phyloP scores from a whole-genome alignment of 805 yeast species.

The Kodamaea leandrae region DNA sequence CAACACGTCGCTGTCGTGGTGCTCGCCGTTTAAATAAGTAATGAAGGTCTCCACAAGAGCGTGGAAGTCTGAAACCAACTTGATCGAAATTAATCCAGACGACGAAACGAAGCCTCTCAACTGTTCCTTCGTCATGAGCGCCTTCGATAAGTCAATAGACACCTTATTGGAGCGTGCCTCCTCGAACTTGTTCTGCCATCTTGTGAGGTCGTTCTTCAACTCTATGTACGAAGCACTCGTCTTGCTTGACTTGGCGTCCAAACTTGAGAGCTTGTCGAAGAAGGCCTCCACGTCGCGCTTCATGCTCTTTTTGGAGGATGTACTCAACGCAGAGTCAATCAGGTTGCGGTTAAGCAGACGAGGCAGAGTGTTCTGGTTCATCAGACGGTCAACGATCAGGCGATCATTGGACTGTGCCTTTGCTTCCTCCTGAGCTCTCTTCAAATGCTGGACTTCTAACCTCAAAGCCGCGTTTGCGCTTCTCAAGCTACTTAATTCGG shows the following conservation, averaged over 20 bases:
- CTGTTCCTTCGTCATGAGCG: conserved; percentile 19
- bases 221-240: conserved; percentile 9
- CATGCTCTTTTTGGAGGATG: conserved; percentile 3
- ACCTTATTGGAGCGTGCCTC: conserved; percentile 40
- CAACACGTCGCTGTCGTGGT: conserved; percentile 35
- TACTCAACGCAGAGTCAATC: conserved; percentile 5
- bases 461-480: conserved; percentile 3
- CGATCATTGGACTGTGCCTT: too few relatives aligned
- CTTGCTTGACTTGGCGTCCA: conserved; percentile 17
- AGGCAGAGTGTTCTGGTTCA: too few relatives aligned
- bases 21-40: conserved; percentile 25
- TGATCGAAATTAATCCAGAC: conserved; percentile 47
- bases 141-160: conserved; percentile 19
- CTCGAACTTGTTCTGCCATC: conserved; percentile 53
- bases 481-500: background rate
- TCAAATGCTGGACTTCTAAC: conserved; percentile 1
- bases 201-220: conserved; percentile 32
- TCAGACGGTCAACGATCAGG: too few relatives aligned
- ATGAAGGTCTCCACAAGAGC: conserved; percentile 48
- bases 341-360: background rate
- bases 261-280: conserved; percentile 28
- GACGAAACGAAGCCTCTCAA: conserved; percentile 30
- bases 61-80: conserved; percentile 45
- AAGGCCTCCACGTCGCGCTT: conserved; percentile 22
- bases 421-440: too few relatives aligned